Evolutionary conservation across 768 basidiomycete genomes (phyloP).

Genomic region (Boletus tylopilopsis): DNA sequence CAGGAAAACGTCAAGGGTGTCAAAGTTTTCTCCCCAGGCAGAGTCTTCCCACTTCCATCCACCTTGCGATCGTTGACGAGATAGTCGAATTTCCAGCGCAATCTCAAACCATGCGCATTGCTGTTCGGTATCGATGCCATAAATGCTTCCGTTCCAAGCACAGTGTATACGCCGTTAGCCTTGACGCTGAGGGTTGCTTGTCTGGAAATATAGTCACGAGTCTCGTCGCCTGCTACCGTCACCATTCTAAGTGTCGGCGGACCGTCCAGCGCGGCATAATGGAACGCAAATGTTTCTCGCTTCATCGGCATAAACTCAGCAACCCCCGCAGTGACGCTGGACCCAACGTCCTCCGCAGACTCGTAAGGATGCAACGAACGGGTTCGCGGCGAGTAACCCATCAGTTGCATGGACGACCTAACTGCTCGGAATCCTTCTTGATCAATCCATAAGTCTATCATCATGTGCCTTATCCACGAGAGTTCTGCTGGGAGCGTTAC

Average conservation of each 20-base stretch:
- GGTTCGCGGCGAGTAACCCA: constrained; percentile 43
- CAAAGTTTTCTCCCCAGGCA: constrained; percentile 66
- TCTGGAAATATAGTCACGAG: constrained; percentile 70
- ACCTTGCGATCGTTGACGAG: constrained; percentile 58
- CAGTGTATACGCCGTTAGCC: constrained; percentile 69
- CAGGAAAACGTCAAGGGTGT: constrained; percentile 76
- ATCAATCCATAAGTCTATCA: constrained; percentile 69
- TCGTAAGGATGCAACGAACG: constrained; percentile 28
- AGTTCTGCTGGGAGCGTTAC: constrained; percentile 36
- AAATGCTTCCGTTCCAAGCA: constrained; percentile 59
- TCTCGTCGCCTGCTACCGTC: constrained; percentile 61
- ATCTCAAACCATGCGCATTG: constrained; percentile 30
- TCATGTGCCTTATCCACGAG: constrained; percentile 50
- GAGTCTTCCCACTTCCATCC: constrained; percentile 41
- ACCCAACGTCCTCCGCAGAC: constrained; percentile 21
- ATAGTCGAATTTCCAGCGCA: constrained; percentile 81
- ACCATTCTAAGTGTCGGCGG: constrained; percentile 69
- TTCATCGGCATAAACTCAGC: constrained; percentile 64
- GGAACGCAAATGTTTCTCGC: constrained; percentile 62
- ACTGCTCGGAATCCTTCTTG: constrained; percentile 79
- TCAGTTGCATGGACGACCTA: constrained; percentile 54
- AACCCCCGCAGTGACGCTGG: constrained; percentile 41
- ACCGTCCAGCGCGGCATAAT: constrained; percentile 64
- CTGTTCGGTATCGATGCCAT: constrained; percentile 13
- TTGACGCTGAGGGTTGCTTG: constrained; percentile 71